Conservation (phyloP, 2,329 filamentous ascomycete genomes). For the Ophiostoma fasciatum region DNA sequence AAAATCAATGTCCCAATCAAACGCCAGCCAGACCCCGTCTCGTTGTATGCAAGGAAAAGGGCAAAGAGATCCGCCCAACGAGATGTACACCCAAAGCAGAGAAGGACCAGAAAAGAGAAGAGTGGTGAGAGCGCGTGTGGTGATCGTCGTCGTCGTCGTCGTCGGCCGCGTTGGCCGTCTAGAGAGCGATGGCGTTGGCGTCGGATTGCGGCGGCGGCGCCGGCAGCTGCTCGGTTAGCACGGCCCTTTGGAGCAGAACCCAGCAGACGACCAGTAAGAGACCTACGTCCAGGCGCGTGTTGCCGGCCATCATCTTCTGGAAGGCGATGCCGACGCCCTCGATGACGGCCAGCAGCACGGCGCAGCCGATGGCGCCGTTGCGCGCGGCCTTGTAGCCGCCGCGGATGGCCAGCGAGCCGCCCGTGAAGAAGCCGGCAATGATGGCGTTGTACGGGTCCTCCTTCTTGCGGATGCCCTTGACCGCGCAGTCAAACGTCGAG, state of each 20-base stretch:
- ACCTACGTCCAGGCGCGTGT: constrained; percentile 59
- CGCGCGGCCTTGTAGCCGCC: constrained; percentile 84
- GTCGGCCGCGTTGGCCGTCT: too few species aligned
- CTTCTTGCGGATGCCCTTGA: constrained; percentile 89
- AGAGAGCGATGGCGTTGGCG: too few species aligned
- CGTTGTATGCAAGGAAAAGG: too few species aligned
- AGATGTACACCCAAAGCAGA: too few species aligned
- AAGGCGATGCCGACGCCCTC: constrained; percentile 96
- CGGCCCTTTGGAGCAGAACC: too few species aligned
- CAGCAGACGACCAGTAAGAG: not conserved
- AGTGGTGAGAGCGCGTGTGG: constrained; percentile 12
- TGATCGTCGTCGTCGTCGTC: constrained; percentile 28
- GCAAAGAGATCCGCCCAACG: too few species aligned
- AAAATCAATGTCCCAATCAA: too few species aligned
- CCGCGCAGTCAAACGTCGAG: constrained; percentile 88
- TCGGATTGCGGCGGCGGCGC: too few species aligned
- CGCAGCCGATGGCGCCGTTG: constrained; percentile 93
- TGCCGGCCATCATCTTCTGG: constrained; percentile 83
- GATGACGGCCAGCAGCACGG: constrained; percentile 85
- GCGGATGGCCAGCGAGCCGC: constrained; percentile 78
- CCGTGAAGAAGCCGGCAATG: constrained; percentile 93
- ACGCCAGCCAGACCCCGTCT: too few species aligned
- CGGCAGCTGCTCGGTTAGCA: too few species aligned
- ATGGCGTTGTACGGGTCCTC: constrained; percentile 98
- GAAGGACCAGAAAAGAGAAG: not conserved